Evolutionary conservation across 352 stramenopile genomes (phyloP), one percentile per base, ranked within the genome.

Genomic region (Phytopythium aichiense): DNA sequence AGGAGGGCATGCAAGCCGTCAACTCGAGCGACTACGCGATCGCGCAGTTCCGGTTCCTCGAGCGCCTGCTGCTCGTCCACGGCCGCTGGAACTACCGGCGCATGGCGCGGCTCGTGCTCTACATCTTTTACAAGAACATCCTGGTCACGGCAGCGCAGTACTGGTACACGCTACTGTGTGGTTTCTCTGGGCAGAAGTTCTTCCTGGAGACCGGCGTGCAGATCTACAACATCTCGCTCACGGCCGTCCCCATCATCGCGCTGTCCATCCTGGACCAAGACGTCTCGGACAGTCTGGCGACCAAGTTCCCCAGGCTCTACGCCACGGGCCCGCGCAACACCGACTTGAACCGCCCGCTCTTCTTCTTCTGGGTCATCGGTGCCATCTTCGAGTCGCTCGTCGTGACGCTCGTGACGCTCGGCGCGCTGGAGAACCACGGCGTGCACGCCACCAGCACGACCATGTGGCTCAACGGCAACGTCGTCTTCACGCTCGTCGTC

Each of bases 121-220:
- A 96, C 73, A 96, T 94, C 45, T 97, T 98, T 58, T 98, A 97
- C 80, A 98, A 98, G 71, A 98, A 92, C 62, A 91, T 94, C 46
- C 62, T 92, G 11, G 87, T 91, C 54, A 91, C 82, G 0, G 74
- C 76, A 0, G 71, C 79, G 42, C 79, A 94, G 64, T 94, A 86
- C 58, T 91, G 77, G 79, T 91, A 87, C 68, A 87, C 86, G 23
- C 72, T 83, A 23, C 60, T 90, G 60, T 89, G 74, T 48, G 86
- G 80, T 2, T 92, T 92, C 48, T 93, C 84, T 2, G 84, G 85
- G 0, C 80, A 94, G 37, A 94, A 94, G 38, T 92, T 95, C 58
- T 95, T 89, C 64, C 63, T 95, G 1, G 86, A 93, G 52, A 86
- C 72, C 25, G 84, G 86, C 31, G 72, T 90, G 11, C 84, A 93